Evolutionary conservation across 108 stramenopile genomes (phyloP).

Genomic region (Fragilariopsis cylindrus): DNA sequence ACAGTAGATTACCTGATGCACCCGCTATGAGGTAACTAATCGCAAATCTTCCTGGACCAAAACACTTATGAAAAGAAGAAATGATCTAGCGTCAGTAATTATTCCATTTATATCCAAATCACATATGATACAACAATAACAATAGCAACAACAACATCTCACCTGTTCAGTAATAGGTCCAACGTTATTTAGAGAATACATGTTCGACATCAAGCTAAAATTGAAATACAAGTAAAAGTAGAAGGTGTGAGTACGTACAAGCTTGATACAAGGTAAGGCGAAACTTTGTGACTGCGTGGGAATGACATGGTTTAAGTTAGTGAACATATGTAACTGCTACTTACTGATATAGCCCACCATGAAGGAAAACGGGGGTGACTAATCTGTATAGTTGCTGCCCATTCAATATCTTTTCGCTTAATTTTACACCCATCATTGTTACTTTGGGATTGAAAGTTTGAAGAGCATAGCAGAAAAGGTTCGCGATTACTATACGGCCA

Average conservation of each 20-base stretch:
- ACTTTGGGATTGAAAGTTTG: slow-evolving; percentile 59
- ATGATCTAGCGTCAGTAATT: background rate
- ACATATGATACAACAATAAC: slow-evolving; percentile 10
- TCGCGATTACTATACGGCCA: slow-evolving; percentile 37
- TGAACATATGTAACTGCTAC: background rate
- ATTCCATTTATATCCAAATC: no score
- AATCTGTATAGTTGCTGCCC: slow-evolving; percentile 76
- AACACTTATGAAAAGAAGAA: background rate
- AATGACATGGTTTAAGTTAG: background rate
- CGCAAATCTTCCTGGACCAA: slow-evolving; percentile 56
- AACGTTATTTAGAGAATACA: slow-evolving; percentile 60
- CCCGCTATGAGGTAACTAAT: slow-evolving; percentile 68
- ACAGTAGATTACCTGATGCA: slow-evolving; percentile 70
- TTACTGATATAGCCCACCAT: slow-evolving; percentile 62
- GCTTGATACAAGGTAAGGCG: background rate
- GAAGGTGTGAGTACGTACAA: background rate
- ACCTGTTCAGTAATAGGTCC: slow-evolving; percentile 65
- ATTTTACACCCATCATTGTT: slow-evolving; percentile 67
- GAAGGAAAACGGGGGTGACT: slow-evolving; percentile 78
- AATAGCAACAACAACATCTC: background rate
- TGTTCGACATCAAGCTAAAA: slow-evolving; percentile 57
- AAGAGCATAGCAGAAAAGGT: slow-evolving; percentile 53
- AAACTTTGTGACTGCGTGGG: background rate
- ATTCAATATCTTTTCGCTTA: slow-evolving; percentile 57
- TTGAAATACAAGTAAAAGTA: background rate